Evolutionary conservation across 371 early-diverging fungal genomes (phyloP).

Genomic region (Lichtheimia ramosa): DNA sequence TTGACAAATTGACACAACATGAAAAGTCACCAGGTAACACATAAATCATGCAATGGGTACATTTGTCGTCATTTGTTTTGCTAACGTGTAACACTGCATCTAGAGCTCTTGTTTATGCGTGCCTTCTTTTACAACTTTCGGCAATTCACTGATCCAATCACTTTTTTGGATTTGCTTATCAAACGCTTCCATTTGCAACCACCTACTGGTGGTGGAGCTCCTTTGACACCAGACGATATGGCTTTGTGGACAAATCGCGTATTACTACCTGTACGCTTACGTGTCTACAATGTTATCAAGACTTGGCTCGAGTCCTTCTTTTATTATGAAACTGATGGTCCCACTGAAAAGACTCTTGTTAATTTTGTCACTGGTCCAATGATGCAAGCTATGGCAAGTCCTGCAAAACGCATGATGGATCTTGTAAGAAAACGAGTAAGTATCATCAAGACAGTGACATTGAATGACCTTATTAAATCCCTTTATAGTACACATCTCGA

Average conservation of each 20-base stretch:
- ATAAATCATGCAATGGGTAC: neutral
- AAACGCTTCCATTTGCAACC: slow-evolving; percentile 73
- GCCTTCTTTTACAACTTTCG: slow-evolving; percentile 92
- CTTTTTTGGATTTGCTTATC: slow-evolving; percentile 69
- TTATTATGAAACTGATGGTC: slow-evolving; percentile 60
- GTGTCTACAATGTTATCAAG: slow-evolving; percentile 88
- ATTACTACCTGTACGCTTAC: slow-evolving; percentile 79
- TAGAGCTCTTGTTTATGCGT: slow-evolving; percentile 75
- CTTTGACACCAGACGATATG: slow-evolving; percentile 64
- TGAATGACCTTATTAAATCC: neutral
- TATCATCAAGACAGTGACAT: neutral
- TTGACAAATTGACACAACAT: slow-evolving; percentile 86
- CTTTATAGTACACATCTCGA: slow-evolving; percentile 12
- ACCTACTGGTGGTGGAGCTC: slow-evolving; percentile 61
- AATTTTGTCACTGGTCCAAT: slow-evolving; percentile 29
- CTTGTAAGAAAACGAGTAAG: slow-evolving; percentile 36
- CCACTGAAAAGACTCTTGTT: slow-evolving; percentile 21
- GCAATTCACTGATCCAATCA: slow-evolving; percentile 72
- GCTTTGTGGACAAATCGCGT: slow-evolving; percentile 82
- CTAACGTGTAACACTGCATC: neutral
- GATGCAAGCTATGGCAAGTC: slow-evolving; percentile 35
- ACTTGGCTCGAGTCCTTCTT: slow-evolving; percentile 88
- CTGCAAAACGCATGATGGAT: slow-evolving; percentile 42
- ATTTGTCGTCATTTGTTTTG: neutral
- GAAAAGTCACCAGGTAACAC: slow-evolving; percentile 55